Evolutionary conservation across 2,329 filamentous ascomycete genomes (phyloP), one percentile per base, ranked within the genome.

Genomic region (Arthrobotrys musiformis): DNA sequence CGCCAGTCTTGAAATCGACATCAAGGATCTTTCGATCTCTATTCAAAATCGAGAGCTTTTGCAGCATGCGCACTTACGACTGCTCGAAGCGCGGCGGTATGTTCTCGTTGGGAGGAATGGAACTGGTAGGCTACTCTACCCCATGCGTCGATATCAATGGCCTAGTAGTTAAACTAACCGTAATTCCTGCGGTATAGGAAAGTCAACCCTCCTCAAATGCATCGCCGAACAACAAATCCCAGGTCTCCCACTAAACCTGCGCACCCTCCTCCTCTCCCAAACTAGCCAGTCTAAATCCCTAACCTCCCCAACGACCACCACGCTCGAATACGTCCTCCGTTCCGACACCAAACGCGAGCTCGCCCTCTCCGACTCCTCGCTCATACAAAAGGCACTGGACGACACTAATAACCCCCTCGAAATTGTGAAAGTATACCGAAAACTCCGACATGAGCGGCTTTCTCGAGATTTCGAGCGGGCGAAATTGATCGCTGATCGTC

Each of bases 71-170:
- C 90, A 89, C 70, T 84, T 96, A 37, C 88, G 90, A 24, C 84
- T 96, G 2, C 92, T 94, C 79, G 88, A 90, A 60, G 90, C 91
- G 0, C 86, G 89, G 52, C 87, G 91, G 77, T 96, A 96, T 85
- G 92, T 92, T 0, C 85, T 96, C 1, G 86, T 94, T 19, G 93
- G 93, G 0, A 87, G 92, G 5, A 96, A 96, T 83, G 93, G 93
- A 0, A 91, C 90, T 1, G 93, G 93, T 4, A 96, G 90, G 91
- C 83, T 82, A 86, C 81, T 13, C 4, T 26, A 22, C 7, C 13
- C 22, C 11, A 50, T 11, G 6, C 4, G 37, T n/a, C 3, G 54
- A 6, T 22, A 37, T 35, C 46, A 17, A 4, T 26, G 63, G 22
- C 15, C n/a, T n/a, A n/a, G n/a, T n/a, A n/a, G n/a, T n/a, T n/a